phyloP scores from a whole-genome alignment of 2,329 filamentous ascomycete species.

The Nemania sp. region DNA sequence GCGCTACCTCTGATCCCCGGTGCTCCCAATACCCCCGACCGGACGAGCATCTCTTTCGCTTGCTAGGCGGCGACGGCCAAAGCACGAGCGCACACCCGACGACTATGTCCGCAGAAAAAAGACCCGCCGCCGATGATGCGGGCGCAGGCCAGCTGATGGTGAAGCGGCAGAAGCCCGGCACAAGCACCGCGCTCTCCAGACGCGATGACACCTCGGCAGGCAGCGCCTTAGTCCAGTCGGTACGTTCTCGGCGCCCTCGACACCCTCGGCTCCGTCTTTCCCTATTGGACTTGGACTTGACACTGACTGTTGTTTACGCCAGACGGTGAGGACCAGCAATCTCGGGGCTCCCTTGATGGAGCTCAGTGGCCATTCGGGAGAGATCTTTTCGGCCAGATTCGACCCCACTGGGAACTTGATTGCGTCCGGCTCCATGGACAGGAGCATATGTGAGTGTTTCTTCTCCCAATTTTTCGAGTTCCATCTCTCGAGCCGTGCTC shows the following conservation, averaged over 20 bases:
- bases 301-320: conserved; percentile 21
- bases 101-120: conserved; percentile 88
- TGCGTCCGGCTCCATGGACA: conserved; percentile 94
- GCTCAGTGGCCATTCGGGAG: conserved; percentile 77
- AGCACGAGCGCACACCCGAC: not conserved
- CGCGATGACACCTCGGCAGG: conserved; percentile 51
- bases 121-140: conserved; percentile 84
- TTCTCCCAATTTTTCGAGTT: conserved; percentile 22
- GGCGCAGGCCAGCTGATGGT: conserved; percentile 79
- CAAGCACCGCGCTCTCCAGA: conserved; percentile 52
- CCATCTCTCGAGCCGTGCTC: not conserved
- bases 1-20: not conserved
- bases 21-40: not conserved
- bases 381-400: conserved; percentile 90
- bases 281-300: too few relatives aligned
- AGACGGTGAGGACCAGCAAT: conserved; percentile 79
- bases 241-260: conserved; percentile 41
- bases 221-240: conserved; percentile 54
- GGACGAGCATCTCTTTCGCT: not conserved
- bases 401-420: conserved; percentile 86
- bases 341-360: conserved; percentile 94
- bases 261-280: not conserved
- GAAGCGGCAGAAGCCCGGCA: conserved; percentile 79
- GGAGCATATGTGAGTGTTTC: conserved; percentile 74
- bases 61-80: too few relatives aligned